Percentiles rank a stretch among this genome's conserved stretches.
Conservation (phyloP, 495 filamentous ascomycete species). For the Daldinia concentrica region DNA sequence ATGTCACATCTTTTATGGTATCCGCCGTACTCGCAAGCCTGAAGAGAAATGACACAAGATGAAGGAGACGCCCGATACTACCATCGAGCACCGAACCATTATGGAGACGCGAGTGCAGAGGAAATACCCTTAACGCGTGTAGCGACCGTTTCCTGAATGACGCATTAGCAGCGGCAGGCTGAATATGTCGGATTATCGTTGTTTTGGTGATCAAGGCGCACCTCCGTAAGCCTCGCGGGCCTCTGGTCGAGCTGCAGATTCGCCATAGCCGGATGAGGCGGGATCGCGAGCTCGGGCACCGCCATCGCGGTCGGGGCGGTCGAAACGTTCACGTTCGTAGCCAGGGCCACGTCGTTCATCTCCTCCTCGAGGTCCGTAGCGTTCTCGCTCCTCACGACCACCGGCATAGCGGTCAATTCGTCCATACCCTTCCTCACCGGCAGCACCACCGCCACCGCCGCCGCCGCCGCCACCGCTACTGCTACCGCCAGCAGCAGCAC, state of each 20-base stretch:
- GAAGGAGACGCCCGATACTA: conserved; percentile 27
- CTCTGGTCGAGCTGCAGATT: conserved; percentile 68
- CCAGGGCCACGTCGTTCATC: conserved; percentile 63
- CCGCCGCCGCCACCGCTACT: conserved; percentile 47
- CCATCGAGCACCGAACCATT: conserved; percentile 26
- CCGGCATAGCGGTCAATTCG: conserved; percentile 52
- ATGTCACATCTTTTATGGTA: conserved; percentile 44
- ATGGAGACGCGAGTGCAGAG: conserved; percentile 16
- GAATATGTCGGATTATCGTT: conserved; percentile 19
- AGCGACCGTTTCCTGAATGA: conserved; percentile 40
- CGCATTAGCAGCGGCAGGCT: conserved; percentile 34
- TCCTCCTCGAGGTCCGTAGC: conserved; percentile 51
- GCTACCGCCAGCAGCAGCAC: conserved; percentile 54
- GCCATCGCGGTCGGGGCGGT: conserved; percentile 60
- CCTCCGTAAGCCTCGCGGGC: conserved; percentile 68
- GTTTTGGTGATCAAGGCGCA: conserved; percentile 40
- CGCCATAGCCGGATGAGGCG: conserved; percentile 63
- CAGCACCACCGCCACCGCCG: conserved; percentile 51
- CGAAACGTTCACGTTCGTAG: conserved; percentile 65
- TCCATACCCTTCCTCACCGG: conserved; percentile 35
- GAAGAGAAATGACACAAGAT: conserved; percentile 41
- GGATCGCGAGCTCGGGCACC: conserved; percentile 59
- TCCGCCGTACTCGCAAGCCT: conserved; percentile 43
- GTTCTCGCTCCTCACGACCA: conserved; percentile 56
- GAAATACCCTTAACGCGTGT: conserved; percentile 22